Base-by-base conservation (phyloP, 495 filamentous ascomycete genomes). In the Rostrohypoxylon terebratum region DNA sequence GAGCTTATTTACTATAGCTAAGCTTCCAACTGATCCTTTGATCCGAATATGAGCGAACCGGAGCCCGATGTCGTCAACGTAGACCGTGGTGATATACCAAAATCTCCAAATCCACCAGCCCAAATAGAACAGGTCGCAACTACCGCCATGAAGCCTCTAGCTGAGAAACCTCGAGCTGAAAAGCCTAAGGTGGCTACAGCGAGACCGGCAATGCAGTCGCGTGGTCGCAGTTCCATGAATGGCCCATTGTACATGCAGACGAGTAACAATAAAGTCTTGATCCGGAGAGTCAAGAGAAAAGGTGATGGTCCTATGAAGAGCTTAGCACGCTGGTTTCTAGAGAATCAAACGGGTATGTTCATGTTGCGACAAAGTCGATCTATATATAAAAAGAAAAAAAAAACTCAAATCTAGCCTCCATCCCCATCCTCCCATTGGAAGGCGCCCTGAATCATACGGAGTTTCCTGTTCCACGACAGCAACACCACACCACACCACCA, bases 341-440 rank as follows among this genome's bases (percentile, higher is more conserved):
- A 85, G 62, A 85, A 86, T 72, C 86, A 87, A 67, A 83, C 84
- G 23, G 84, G 86, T 87, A 80, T 59, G 83, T 81, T 25, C 18
- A 28, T 16, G 28, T 47, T 31, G 14, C 10, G 21, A 36, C 13
- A n/a, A 55, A 48, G 25, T 34, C 33, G 5, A 61, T 10, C n/a
- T 42, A 14, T 31, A 31, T 14, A 25, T 7, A 31, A 4, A 48
- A 59, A 14, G 20, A 31, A 9, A 25, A 9, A 31, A 4, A 48
- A 59, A 45, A 11, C 45, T 28, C 18, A 51, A 51, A 11, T 33
- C 51, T 38, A 21, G 31, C 25, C 20, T n/a, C n/a, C 45, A 10
- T 62, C 21, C 16, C n/a, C 45, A 10, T 62, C 21, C n/a, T 13
- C 21, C 13, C 45, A 18, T 65, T 28, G 11, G 18, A 42, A 59